These are phyloP conservation scores for Hypomyces perniciosus DNA, from an alignment of 2,329 filamentous ascomycete species.

Conservation along the genomic window DNA sequence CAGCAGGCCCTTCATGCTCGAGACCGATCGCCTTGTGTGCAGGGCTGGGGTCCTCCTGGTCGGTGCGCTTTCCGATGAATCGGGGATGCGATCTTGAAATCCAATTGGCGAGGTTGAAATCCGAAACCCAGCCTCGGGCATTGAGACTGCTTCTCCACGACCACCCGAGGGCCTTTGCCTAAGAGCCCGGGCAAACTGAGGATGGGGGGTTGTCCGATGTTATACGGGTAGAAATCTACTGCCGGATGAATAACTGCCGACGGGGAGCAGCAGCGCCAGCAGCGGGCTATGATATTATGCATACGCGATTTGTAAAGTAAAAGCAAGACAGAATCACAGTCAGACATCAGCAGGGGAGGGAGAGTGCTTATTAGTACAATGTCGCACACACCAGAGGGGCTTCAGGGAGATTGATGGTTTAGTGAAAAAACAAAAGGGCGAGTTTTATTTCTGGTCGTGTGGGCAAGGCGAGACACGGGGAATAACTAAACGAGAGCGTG, in stretches of 20 bases:
- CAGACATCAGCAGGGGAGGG: constrained; percentile 10
- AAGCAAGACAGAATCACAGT: constrained; percentile 8
- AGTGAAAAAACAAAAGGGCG: background rate
- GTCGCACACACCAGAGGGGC: background rate
- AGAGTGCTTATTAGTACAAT: constrained; percentile 1
- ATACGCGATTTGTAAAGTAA: constrained; percentile 1
- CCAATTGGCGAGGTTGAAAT: constrained; percentile 5
- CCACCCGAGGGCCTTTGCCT: background rate
- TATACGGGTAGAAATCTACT: background rate
- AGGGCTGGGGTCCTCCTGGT: constrained; percentile 16
- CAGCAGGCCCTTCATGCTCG: constrained; percentile 34
- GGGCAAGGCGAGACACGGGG: too few species aligned
- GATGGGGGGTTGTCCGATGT: background rate
- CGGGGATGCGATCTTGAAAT: constrained; percentile 7
- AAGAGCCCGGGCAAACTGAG: background rate
- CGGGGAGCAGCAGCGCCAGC: constrained; percentile 1
- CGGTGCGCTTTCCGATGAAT: constrained; percentile 9
- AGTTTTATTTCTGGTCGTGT: background rate
- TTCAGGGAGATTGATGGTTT: background rate
- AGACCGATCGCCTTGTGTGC: constrained; percentile 29
- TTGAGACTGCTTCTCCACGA: constrained; percentile 2
- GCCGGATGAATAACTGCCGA: background rate
- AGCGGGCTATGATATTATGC: background rate
- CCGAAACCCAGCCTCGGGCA: constrained; percentile 7
- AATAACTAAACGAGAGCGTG: too few species aligned